Evolutionary conservation across 73 alveolate genomes (phyloP), one percentile per base, ranked within the genome.

Genomic region (Loxodes magnus): DNA sequence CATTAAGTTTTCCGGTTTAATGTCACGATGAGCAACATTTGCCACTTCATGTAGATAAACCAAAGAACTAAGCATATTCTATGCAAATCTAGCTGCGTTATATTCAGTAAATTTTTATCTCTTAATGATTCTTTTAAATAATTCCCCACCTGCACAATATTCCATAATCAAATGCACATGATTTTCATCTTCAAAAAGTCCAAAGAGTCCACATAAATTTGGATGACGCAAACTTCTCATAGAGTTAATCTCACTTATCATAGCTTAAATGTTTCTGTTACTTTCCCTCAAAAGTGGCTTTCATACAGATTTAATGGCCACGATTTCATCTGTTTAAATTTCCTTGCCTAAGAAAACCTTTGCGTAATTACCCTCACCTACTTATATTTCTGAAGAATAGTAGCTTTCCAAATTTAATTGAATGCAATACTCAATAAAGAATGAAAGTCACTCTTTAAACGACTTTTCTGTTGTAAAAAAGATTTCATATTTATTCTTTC

Each of bases 141-240:
- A 50, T 31, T 56, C 67, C 25, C 81, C 86, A 3, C 91, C 91
- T 14, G 49, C 66, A 6, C 53, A 50, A 29, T 64, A 63, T 14
- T 77, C 91, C 41, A 48, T 48, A 7, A 74, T 74, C 6, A 78
- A 56, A 41, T 48, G 79, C 3, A 78, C 36, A 25, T 43, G 22
- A 0, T 49, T 24, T 7, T 59, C 71, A 57, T 56, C 80, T 56
- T 78, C 92, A 57, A 55, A 74, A 15, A 34, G 65, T 5, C 67
- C 75, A 65, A 53, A 59, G 34, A 64, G 24, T 35, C 56, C 56
- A 12, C 35, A 28, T 0, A 64, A 3, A 12, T 43, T 52, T 41
- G 66, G 66, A 35, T 64, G 77, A 24, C 26, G 15, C 21, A 64
- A 6, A 5, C 34, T 5, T 15, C 77, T 31, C 52, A 64, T 30